phyloP scores from a whole-genome alignment of 2,329 filamentous ascomycete species.

The Fusarium verticillioides region DNA sequence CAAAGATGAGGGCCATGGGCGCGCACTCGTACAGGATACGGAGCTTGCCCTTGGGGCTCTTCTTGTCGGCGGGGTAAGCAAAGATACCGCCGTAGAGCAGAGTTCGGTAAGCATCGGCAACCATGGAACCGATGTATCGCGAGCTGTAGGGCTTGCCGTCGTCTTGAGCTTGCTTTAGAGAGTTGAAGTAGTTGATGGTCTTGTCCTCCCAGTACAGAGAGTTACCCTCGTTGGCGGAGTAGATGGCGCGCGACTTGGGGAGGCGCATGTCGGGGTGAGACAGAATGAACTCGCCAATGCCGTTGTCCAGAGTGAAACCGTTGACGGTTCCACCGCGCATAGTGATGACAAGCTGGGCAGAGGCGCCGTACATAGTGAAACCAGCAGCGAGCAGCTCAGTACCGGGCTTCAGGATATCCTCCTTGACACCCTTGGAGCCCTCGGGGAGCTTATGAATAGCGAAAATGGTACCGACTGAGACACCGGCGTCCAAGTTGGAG shows the following conservation, averaged over 20 bases:
- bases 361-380: conserved; percentile 99
- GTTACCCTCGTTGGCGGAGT: conserved; percentile 99
- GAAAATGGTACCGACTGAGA: conserved; percentile 98
- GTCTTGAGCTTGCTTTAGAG: conserved; percentile 81
- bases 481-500: conserved; percentile 96
- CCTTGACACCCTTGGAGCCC: conserved; percentile 76
- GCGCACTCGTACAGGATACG: conserved; percentile 98
- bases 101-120: conserved; percentile 96
- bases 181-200: conserved; percentile 88
- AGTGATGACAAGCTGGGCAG: conserved; percentile 94
- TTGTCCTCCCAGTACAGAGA: conserved; percentile 93
- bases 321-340: conserved; percentile 94
- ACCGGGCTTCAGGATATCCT: conserved; percentile 89
- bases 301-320: conserved; percentile 97
- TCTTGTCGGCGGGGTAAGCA: conserved; percentile 96
- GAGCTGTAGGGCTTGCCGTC: conserved; percentile 91
- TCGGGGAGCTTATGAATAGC: conserved; percentile 91
- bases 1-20: conserved; percentile 98
- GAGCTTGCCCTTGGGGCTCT: conserved; percentile 98
- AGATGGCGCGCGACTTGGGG: conserved; percentile 83
- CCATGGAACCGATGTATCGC: conserved; percentile 97
- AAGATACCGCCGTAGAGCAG: conserved; percentile 96
- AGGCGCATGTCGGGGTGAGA: conserved; percentile 95
- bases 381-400: conserved; percentile 92
- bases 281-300: conserved; percentile 97